Percentiles rank a stretch among this genome's conserved stretches.
Evolutionary conservation across 192 early-diverging fungal species (phyloP).

Genomic region (Backusella macrospora): DNA sequence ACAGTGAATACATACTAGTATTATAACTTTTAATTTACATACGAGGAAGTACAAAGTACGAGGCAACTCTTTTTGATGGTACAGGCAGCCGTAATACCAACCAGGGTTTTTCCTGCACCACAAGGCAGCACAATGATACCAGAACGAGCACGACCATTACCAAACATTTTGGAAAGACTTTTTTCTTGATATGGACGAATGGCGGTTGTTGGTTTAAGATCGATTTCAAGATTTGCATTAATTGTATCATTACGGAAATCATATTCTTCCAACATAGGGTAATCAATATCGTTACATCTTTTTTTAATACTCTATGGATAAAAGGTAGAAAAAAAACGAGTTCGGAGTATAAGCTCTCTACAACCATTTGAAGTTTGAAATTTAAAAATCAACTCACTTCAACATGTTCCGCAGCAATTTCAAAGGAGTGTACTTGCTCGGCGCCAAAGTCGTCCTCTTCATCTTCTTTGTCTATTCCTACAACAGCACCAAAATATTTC

Average conservation of each 20-base stretch:
- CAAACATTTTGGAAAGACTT: constrained; percentile 97
- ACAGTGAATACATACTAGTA: constrained; percentile 10
- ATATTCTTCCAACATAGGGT: constrained; percentile 96
- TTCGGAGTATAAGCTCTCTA: background rate
- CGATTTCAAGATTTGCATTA: constrained; percentile 67
- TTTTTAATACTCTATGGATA: constrained; percentile 66
- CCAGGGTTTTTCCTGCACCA: constrained; percentile 97
- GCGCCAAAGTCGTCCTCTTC: constrained; percentile 75
- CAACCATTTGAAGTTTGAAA: background rate
- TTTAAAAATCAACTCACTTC: constrained; percentile 46
- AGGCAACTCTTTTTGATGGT: constrained; percentile 94
- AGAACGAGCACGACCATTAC: constrained; percentile 76
- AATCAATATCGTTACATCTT: constrained; percentile 88
- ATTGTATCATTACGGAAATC: constrained; percentile 86
- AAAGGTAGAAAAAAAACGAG: background rate
- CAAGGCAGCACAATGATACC: constrained; percentile 99
- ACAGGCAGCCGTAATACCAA: constrained; percentile 96
- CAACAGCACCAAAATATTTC: constrained; percentile 46
- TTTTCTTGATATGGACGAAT: constrained; percentile 93
- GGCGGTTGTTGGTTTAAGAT: constrained; percentile 92
- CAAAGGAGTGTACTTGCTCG: constrained; percentile 78
- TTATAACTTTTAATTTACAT: constrained; percentile 6
- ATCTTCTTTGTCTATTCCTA: constrained; percentile 59
- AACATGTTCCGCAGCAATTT: constrained; percentile 66
- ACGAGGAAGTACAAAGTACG: constrained; percentile 89